Conservation (phyloP, 2,329 filamentous ascomycete genomes). For the Madurella mycetomatis region DNA sequence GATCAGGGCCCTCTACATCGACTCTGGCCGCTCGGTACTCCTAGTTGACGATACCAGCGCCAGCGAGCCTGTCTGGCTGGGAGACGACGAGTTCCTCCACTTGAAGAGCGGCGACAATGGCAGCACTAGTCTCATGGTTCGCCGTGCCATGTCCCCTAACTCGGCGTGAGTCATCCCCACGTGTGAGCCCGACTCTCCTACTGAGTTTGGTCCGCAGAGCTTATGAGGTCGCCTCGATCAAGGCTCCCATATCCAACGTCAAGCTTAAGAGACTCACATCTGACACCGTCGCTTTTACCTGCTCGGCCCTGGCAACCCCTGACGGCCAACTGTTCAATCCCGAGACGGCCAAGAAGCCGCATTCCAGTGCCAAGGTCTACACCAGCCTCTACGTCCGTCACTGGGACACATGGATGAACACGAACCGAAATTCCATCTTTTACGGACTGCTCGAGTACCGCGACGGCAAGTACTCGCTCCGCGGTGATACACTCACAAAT, state of each 20-base stretch:
- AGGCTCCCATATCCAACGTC: conserved; percentile 53
- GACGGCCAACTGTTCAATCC: conserved; percentile 67
- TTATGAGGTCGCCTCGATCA: conserved; percentile 45
- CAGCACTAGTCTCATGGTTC: conserved; percentile 43
- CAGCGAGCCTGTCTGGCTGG: conserved; percentile 73
- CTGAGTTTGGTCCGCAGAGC: conserved; percentile 30
- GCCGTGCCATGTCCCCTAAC: conserved; percentile 32
- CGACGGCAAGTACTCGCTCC: conserved; percentile 39
- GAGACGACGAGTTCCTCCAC: conserved; percentile 57
- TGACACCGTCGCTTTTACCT: conserved; percentile 50
- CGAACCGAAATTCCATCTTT: conserved; percentile 68
- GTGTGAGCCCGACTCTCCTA: not conserved
- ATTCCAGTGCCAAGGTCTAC: conserved; percentile 66
- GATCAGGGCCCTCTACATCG: conserved; percentile 65
- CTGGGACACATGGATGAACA: conserved; percentile 72
- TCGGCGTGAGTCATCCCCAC: conserved; percentile 34
- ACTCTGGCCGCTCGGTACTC: conserved; percentile 58
- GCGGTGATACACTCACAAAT: conserved; percentile 50
- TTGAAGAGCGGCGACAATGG: conserved; percentile 49
- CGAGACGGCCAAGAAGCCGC: conserved; percentile 53
- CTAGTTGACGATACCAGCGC: conserved; percentile 62
- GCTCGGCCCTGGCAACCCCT: conserved; percentile 61
- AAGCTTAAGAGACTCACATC: conserved; percentile 51
- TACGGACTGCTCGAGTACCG: conserved; percentile 57
- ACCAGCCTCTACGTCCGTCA: conserved; percentile 72